Base-by-base conservation (phyloP, 441 rosid genomes). In the Populus hybrid region DNA sequence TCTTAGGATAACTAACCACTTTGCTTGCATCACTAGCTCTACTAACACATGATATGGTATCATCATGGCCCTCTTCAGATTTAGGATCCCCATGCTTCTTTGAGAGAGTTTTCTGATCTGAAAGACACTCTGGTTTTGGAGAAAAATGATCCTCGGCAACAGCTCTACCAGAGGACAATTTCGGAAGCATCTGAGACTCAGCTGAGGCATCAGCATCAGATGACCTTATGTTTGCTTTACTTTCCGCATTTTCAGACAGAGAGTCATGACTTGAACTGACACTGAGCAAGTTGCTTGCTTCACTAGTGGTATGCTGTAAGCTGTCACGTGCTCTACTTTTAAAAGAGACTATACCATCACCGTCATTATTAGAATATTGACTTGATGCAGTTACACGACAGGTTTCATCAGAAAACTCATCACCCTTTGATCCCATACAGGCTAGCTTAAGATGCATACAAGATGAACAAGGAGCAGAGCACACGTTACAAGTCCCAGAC, bases 401-500 rank as follows among this genome's bases (percentile, higher is more conserved):
- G 71, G 84, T 89, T 78, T 92, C 97, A 87, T 92, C 96, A 20
- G 92, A 88, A 78, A 81, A 85, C 79, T 87, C 96, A 10, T 81
- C 89, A 71, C 63, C 83, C 79, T 90, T 91, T 38, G 89, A 86
- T 80, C 86, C 92, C 85, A 88, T 84, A 73, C 76, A 77, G 82
- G 85, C 87, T 75, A 77, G 77, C 79, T 82, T 87, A 77, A 78
- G 90, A 82, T 93, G 98, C 93, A 89, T 89, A 82, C 98, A 95
- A 66, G 97, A 95, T 72, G 97, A 91, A 86, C 97, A 90, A 83
- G 97, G 93, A 77, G 97, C 89, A 73, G 87, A 92, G 81, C 94
- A 92, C 76, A 89, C 90, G 83, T 91, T 91, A 83, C 96, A 91
- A 76, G 92, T 94, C 85, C 97, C 97, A 78, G 94, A 93, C 83